A percentile compares a stretch with the other conserved stretches of the same genome.
Evolutionary conservation across 495 filamentous ascomycete species (phyloP).

Genomic region (Tuber umbilicatum): DNA sequence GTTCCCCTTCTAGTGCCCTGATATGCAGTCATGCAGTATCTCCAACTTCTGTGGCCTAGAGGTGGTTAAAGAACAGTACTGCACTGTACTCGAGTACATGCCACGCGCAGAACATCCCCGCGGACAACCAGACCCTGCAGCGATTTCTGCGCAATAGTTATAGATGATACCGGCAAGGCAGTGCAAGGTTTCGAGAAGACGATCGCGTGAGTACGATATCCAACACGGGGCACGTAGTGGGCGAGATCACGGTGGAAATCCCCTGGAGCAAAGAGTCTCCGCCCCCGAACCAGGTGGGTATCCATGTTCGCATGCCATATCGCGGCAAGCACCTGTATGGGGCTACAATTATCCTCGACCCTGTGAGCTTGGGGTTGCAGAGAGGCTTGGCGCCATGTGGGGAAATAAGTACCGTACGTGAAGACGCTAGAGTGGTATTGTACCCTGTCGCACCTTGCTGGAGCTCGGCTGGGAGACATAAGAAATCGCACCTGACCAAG

Average conservation of each 20-base stretch:
- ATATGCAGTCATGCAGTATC: slow-evolving; percentile 69
- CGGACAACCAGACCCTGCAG: slow-evolving; percentile 29
- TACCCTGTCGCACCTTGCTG: no score
- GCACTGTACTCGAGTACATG: no score
- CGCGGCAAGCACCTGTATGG: slow-evolving; percentile 41
- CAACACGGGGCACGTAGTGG: slow-evolving; percentile 25
- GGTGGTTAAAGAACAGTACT: no score
- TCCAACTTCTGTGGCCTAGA: slow-evolving; percentile 78
- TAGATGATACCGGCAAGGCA: slow-evolving; percentile 59
- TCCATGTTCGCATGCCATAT: slow-evolving; percentile 42
- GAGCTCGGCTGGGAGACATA: no score
- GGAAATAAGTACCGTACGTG: slow-evolving; percentile 53
- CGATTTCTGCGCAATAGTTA: slow-evolving; percentile 48
- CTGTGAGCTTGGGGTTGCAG: slow-evolving; percentile 41
- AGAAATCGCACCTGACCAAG: no score
- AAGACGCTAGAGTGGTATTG: slow-evolving; percentile 55
- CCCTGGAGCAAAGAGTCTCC: slow-evolving; percentile 30
- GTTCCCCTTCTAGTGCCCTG: slow-evolving; percentile 25
- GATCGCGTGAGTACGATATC: slow-evolving; percentile 38
- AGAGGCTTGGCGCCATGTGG: slow-evolving; percentile 49
- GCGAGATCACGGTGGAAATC: slow-evolving; percentile 7
- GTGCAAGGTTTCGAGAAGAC: slow-evolving; percentile 61
- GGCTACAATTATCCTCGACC: slow-evolving; percentile 43
- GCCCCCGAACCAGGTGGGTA: slow-evolving; percentile 43
- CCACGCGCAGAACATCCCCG: slow-evolving; percentile 50